phyloP scores from a whole-genome alignment of 345 rosid genomes.

The Lepidium africanum region DNA sequence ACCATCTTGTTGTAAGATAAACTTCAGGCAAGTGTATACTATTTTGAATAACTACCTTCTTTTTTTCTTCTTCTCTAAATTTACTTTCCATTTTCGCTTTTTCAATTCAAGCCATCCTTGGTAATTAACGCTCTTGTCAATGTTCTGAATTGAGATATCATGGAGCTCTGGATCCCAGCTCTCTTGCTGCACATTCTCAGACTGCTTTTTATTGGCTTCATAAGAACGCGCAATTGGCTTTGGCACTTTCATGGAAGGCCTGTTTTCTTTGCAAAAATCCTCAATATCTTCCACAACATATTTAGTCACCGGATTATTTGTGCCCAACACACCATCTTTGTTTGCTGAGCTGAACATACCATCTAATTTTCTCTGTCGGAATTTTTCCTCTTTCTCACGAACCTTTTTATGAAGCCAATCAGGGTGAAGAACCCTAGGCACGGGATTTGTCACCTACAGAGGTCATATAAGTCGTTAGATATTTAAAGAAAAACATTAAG shows the following conservation, averaged over 20 bases:
- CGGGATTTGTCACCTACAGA: slow-evolving; percentile 84
- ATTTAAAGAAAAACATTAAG: slow-evolving; percentile 7
- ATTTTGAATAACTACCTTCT: slow-evolving; percentile 46
- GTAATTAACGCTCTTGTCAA: slow-evolving; percentile 72
- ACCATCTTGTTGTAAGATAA: neutral
- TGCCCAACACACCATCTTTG: slow-evolving; percentile 26
- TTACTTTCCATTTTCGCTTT: slow-evolving; percentile 85
- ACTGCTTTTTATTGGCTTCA: slow-evolving; percentile 34
- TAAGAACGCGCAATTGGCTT: slow-evolving; percentile 63
- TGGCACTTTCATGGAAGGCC: slow-evolving; percentile 37
- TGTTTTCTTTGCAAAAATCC: slow-evolving; percentile 54
- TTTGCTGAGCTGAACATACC: slow-evolving; percentile 48
- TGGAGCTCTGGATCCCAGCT: slow-evolving; percentile 24
- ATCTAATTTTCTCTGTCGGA: slow-evolving; percentile 75
- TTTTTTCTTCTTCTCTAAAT: slow-evolving; percentile 56
- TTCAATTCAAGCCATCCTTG: slow-evolving; percentile 91
- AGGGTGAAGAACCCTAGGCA: slow-evolving; percentile 92
- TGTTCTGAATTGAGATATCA: slow-evolving; percentile 31
- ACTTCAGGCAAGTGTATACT: neutral
- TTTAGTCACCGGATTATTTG: slow-evolving; percentile 25
- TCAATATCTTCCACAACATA: slow-evolving; percentile 60
- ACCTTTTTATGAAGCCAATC: slow-evolving; percentile 97
- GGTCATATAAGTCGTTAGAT: slow-evolving; percentile 15
- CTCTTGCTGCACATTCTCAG: slow-evolving; percentile 28
- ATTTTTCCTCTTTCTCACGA: slow-evolving; percentile 85